Evolutionary conservation across 2,329 filamentous ascomycete species (phyloP), one percentile per base, ranked within the genome.

Genomic region (Trichoderma lentiforme): DNA sequence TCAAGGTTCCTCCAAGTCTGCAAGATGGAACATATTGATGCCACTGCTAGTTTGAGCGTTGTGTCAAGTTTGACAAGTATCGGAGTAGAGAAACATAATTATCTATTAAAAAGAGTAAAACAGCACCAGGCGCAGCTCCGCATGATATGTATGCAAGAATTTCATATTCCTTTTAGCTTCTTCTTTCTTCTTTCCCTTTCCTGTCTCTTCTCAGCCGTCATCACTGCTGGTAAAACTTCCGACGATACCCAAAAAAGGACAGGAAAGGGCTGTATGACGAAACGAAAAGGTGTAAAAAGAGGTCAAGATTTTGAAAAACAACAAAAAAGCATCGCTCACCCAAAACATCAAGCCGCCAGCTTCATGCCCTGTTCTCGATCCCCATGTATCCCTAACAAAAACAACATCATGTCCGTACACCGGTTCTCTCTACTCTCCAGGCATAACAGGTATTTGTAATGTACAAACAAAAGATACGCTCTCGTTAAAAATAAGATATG

Each of bases 401-500:
- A 62, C 64, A 43, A 24, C 56, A 63, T 57, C 57, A 68, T 47
- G 63, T 68, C 64, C 70, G 58, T 72, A 60, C 70, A 53, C 71
- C 60, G 32, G 47, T 57, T 26, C 65, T 65, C 39, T 61, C 62
- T 61, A 34, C 53, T 72, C 71, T 62, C 62, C 67, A 70, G 32
- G 30, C 39, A 71, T 56, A 73, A 66, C 36, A 66, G 63, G 63
- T 47, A 73, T 57, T 57, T 28, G 51, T 71, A 65, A 64, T 65
- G 60, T 72, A 70, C 71, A 72, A 68, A 68, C 43, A 63, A 72
- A 72, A 68, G 64, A 72, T 58, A 72, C 70, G 70, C 70, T 72
- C 28, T 68, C 70, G 39, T 72, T 21, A 72, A 62, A 62, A 63
- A 72, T 60, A 62, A 60, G 39, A 60, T 43, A 63, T 53, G 57